Conservation (phyloP, 345 rosid species). For the Hypericum androsaemum region DNA sequence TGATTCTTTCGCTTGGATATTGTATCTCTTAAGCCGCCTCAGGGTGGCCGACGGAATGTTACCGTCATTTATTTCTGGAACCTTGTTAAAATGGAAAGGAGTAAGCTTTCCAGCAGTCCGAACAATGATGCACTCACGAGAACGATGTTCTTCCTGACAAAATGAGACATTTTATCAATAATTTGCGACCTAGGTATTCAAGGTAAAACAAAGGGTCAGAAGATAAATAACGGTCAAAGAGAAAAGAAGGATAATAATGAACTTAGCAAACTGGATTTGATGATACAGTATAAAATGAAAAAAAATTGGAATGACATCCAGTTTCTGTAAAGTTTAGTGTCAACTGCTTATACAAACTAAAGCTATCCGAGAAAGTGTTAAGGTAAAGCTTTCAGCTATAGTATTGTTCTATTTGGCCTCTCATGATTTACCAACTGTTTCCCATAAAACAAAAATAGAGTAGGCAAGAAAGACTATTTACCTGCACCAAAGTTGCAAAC, state of each 20-base stretch:
- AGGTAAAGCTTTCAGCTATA: no score
- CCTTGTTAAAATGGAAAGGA: constrained; percentile 77
- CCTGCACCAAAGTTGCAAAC: constrained; percentile 75
- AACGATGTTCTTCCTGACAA: constrained; percentile 76
- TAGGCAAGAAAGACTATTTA: constrained; percentile 10
- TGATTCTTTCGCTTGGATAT: constrained; percentile 46
- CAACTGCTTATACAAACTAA: no score
- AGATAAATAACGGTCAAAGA: no score
- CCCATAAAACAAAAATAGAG: neutral
- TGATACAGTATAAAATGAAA: no score
- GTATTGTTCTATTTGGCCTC: no score
- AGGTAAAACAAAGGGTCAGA: no score
- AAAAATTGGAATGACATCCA: no score
- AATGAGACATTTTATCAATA: constrained; percentile 10
- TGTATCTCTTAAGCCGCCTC: constrained; percentile 70
- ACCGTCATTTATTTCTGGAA: constrained; percentile 57
- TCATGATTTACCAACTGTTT: no score
- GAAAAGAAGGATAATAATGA: no score
- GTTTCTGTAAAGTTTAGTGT: no score
- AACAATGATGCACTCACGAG: constrained; percentile 78
- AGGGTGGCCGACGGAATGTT: constrained; percentile 65
- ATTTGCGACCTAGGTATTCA: neutral
- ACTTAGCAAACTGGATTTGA: no score
- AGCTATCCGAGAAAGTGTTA: no score
- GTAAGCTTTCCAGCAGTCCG: constrained; percentile 89